phyloP scores from a whole-genome alignment of 768 basidiomycete species.

The Boletus rubropictus region DNA sequence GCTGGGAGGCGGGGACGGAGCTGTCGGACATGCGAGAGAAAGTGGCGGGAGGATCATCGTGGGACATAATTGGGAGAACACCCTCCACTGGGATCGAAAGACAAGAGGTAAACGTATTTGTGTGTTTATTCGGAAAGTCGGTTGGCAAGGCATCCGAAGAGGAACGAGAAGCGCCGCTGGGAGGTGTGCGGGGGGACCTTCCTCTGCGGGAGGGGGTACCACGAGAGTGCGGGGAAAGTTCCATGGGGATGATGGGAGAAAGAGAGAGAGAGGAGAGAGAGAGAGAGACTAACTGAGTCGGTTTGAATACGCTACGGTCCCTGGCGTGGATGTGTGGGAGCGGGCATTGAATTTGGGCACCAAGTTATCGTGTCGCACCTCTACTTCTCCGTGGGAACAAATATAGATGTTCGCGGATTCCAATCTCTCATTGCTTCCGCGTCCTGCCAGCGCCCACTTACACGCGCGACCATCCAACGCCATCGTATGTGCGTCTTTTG shows the following conservation, averaged over 20 bases:
- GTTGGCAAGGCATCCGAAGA: constrained; percentile 41
- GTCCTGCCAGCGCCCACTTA: constrained; percentile 25
- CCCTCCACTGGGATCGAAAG: constrained; percentile 77
- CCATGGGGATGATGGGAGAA: constrained; percentile 37
- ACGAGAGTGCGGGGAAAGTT: constrained; percentile 45
- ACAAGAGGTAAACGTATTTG: constrained; percentile 54
- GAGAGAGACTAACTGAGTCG: constrained; percentile 5
- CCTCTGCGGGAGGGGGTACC: constrained; percentile 59
- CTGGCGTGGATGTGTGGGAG: constrained; percentile 36
- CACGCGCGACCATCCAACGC: constrained; percentile 7
- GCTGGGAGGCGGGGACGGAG: constrained; percentile 44
- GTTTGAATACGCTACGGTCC: constrained; percentile 8
- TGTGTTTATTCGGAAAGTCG: constrained; percentile 46
- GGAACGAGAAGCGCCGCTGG: constrained; percentile 38
- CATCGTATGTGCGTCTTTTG: too few species aligned
- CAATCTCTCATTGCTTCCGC: constrained; percentile 30
- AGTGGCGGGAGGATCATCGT: constrained; percentile 35
- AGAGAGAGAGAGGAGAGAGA: constrained; percentile 5
- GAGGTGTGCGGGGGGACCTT: constrained; percentile 52
- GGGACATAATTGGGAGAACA: constrained; percentile 54
- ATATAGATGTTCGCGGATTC: constrained; percentile 31
- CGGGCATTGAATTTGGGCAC: constrained; percentile 37
- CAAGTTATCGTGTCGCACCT: constrained; percentile 35
- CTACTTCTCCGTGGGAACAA: constrained; percentile 30
- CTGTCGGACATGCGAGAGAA: constrained; percentile 32